A percentile compares a stretch with the other conserved stretches of the same genome.
phyloP scores from a whole-genome alignment of 768 basidiomycete genomes.

The Trametes maxima region DNA sequence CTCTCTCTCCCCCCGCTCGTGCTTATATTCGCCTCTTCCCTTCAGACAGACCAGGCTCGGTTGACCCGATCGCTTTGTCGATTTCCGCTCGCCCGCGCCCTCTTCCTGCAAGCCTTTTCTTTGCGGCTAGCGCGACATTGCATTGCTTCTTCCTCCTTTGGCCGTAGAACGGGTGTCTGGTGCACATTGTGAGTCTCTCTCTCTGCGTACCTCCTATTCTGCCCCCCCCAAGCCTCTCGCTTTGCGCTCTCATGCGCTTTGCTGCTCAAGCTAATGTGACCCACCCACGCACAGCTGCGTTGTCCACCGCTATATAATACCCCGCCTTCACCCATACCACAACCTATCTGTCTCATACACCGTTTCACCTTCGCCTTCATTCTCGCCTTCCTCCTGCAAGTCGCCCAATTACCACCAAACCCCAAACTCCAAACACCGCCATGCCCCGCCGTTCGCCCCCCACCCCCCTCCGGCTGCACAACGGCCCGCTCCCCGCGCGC shows the following conservation, averaged over 20 bases:
- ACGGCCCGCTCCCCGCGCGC: conserved; percentile 65
- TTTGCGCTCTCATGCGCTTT: background rate
- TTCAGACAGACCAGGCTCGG: conserved; percentile 25
- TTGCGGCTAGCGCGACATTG: background rate
- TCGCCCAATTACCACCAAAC: background rate
- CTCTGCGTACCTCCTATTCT: background rate
- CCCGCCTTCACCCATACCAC: background rate
- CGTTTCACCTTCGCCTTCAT: background rate
- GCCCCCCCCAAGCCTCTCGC: background rate
- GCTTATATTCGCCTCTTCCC: conserved; percentile 5
- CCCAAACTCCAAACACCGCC: conserved; percentile 9
- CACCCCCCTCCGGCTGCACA: conserved; percentile 59
- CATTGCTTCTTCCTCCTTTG: background rate
- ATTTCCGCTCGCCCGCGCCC: background rate
- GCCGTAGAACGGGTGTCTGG: conserved; percentile 14
- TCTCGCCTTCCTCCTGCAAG: background rate
- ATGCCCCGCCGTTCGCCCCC: conserved; percentile 77
- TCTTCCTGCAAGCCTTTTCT: background rate
- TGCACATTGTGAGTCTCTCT: conserved; percentile 8
- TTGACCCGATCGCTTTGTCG: conserved; percentile 25
- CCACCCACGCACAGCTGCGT: background rate
- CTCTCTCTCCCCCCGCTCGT: conserved; percentile 17
- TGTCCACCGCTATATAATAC: conserved; percentile 4
- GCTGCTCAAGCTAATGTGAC: background rate
- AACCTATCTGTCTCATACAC: background rate